Evolutionary conservation across 164 flowering plant species (phyloP).

Genomic region (Chimonanthus praecox): DNA sequence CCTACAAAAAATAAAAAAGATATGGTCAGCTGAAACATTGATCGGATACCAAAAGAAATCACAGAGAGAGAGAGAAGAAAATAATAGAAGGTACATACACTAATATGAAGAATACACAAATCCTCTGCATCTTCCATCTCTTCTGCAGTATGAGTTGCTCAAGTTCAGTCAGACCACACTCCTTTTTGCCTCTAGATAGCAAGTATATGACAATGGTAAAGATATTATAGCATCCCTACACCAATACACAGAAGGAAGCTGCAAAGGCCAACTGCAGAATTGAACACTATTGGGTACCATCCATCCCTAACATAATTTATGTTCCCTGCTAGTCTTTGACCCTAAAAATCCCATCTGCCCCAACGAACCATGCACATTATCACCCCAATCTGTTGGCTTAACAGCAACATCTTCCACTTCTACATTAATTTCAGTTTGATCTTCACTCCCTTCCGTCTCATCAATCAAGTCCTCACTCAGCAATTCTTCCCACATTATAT

Average conservation of each 20-base stretch:
- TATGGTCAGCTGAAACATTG: no score
- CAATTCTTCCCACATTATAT: conserved; percentile 38
- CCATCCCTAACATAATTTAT: neutral
- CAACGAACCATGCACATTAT: conserved; percentile 20
- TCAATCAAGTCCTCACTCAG: conserved; percentile 30
- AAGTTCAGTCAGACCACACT: neutral
- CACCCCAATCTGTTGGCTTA: conserved; percentile 25
- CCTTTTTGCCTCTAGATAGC: neutral
- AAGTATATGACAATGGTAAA: neutral
- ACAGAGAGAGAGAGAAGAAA: no score
- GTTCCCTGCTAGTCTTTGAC: neutral
- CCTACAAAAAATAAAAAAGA: no score
- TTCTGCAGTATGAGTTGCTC: neutral
- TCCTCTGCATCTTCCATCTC: neutral
- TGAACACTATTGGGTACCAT: neutral
- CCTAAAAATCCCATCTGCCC: conserved; percentile 22
- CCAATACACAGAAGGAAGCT: neutral
- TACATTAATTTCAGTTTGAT: conserved; percentile 27
- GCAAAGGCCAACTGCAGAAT: neutral
- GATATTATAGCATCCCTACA: neutral
- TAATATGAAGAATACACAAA: neutral
- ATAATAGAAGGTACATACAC: no score
- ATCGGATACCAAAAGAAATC: no score
- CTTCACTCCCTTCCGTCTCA: conserved; percentile 11
- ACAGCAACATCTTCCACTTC: conserved; percentile 49